These are phyloP conservation scores for Talaromyces sp. DNA, from an alignment of 2,329 filamentous ascomycete genomes.

Conservation along the genomic window DNA sequence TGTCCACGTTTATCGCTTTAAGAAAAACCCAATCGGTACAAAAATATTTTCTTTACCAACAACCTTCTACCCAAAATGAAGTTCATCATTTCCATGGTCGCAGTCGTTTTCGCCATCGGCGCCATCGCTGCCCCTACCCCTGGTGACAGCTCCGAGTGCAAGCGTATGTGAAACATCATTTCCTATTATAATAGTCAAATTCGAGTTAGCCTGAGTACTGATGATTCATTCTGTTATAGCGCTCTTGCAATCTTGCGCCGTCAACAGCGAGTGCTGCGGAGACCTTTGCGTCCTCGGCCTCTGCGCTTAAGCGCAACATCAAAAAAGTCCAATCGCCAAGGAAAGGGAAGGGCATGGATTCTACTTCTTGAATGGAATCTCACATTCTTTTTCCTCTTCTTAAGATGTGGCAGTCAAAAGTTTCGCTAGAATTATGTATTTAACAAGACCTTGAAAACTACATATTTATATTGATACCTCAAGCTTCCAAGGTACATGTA, in stretches of 20 bases:
- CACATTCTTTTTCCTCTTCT: too few species aligned
- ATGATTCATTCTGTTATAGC: background rate
- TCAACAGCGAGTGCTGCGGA: conserved; percentile 3
- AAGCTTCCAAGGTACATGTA: background rate
- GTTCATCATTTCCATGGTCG: background rate
- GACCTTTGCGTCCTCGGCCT: conserved; percentile 2
- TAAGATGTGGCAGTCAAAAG: too few species aligned
- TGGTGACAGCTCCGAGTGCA: background rate
- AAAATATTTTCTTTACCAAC: background rate
- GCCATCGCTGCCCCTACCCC: background rate
- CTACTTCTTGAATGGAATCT: too few species aligned
- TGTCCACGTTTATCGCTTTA: too few species aligned
- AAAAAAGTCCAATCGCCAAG: too few species aligned
- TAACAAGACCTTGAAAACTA: too few species aligned
- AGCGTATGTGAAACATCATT: background rate
- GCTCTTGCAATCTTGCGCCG: conserved; percentile 1
- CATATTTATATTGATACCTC: too few species aligned
- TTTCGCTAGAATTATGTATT: too few species aligned
- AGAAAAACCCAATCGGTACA: too few species aligned
- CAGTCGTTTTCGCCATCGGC: background rate
- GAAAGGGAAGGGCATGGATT: too few species aligned
- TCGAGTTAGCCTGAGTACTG: background rate
- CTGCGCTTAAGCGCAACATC: background rate
- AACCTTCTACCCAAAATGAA: background rate
- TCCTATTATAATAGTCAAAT: background rate